These are phyloP conservation scores for Hymenoscyphus albidus DNA, from an alignment of 2,329 filamentous ascomycete species.

Conservation along the genomic window DNA sequence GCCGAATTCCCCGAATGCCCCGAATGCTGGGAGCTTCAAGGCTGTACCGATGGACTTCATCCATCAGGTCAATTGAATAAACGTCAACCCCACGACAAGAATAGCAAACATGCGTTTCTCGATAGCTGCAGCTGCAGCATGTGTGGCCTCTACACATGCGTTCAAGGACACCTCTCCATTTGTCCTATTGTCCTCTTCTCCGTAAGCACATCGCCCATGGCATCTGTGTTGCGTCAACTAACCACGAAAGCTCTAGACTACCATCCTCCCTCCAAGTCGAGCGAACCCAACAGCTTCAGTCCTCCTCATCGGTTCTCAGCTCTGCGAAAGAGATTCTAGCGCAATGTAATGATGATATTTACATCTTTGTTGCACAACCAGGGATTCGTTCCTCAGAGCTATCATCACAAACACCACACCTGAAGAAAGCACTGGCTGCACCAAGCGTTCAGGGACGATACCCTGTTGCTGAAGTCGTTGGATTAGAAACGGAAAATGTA, in stretches of 20 bases:
- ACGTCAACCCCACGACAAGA: conserved; percentile 14
- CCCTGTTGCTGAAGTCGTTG: conserved; percentile 55
- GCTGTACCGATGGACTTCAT: not conserved
- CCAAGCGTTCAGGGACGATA: conserved; percentile 19
- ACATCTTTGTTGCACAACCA: conserved; percentile 75
- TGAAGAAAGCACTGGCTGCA: conserved; percentile 36
- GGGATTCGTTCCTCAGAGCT: conserved; percentile 70
- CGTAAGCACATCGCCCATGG: conserved; percentile 22
- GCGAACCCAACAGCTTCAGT: conserved; percentile 25
- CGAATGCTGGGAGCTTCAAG: not conserved
- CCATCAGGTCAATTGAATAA: conserved; percentile 7
- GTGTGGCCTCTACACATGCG: conserved; percentile 60
- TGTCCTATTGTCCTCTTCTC: conserved; percentile 71
- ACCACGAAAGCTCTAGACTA: conserved; percentile 16
- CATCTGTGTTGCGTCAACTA: not conserved
- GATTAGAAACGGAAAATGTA: conserved; percentile 40
- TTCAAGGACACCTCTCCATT: conserved; percentile 88
- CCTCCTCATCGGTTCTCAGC: conserved; percentile 21
- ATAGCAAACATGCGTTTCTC: conserved; percentile 51
- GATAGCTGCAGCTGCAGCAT: conserved; percentile 47
- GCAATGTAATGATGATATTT: conserved; percentile 68
- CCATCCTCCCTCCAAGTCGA: conserved; percentile 18
- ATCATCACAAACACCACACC: conserved; percentile 47
- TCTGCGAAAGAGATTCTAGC: conserved; percentile 47
- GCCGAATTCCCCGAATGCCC: not conserved